phyloP scores from a whole-genome alignment of 495 filamentous ascomycete genomes.

The Penicilliopsis zonata region DNA sequence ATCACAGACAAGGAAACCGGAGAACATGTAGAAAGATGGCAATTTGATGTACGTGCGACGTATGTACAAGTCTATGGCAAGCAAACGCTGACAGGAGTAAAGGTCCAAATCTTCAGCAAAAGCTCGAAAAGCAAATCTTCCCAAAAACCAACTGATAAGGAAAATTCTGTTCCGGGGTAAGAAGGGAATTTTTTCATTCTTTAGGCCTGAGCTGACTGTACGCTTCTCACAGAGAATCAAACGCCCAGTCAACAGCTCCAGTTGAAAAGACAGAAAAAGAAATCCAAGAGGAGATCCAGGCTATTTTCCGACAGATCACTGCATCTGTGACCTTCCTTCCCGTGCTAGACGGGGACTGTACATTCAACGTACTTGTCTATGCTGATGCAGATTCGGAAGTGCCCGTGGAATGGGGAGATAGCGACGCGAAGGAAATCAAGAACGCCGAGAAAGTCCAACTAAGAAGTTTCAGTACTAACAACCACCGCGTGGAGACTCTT shows the following conservation, averaged over 20 bases:
- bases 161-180: constrained; percentile 48
- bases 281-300: constrained; percentile 89
- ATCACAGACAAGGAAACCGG: constrained; percentile 94
- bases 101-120: constrained; percentile 63
- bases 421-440: constrained; percentile 93
- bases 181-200: background rate
- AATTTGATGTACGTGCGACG: constrained; percentile 69
- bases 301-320: constrained; percentile 94
- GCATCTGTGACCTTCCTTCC: constrained; percentile 95
- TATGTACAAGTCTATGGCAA: background rate
- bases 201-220: constrained; percentile 2
- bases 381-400: constrained; percentile 95
- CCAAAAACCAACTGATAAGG: constrained; percentile 42
- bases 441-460: constrained; percentile 93
- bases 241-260: constrained; percentile 17
- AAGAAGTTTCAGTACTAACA: constrained; percentile 89
- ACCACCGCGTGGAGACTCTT: constrained; percentile 83
- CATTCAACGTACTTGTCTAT: constrained; percentile 97
- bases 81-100: constrained; percentile 3
- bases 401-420: constrained; percentile 97
- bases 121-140: constrained; percentile 37
- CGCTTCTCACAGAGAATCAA: constrained; percentile 14
- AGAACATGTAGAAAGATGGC: constrained; percentile 92
- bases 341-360: constrained; percentile 84
- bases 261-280: constrained; percentile 80